A percentile compares a stretch with the other conserved stretches of the same genome.
These are phyloP conservation scores for Corymbia citriodora DNA, from an alignment of 441 rosid species.

Conservation along the genomic window DNA sequence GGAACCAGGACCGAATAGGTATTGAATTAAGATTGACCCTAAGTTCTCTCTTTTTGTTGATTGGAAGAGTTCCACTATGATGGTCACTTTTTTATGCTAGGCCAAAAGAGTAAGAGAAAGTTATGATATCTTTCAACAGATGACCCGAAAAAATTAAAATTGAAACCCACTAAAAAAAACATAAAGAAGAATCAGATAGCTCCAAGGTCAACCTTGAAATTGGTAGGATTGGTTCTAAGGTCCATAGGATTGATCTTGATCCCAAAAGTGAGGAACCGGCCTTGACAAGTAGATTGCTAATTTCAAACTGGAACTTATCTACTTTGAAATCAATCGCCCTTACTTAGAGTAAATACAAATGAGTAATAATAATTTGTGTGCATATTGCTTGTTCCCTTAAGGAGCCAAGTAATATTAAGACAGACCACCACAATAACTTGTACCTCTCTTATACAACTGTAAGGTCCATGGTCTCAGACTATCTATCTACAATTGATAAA, in stretches of 20 bases:
- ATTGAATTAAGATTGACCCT: neutral
- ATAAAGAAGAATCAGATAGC: neutral
- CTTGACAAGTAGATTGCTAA: neutral
- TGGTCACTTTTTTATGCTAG: neutral
- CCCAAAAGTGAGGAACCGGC: fast-evolving
- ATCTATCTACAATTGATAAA: neutral
- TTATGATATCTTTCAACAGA: neutral
- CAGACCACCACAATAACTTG: neutral
- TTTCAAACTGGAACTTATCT: neutral
- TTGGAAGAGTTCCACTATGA: neutral
- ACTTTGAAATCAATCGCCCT: fast-evolving
- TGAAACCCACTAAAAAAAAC: neutral
- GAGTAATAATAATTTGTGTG: neutral
- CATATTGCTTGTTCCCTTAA: neutral
- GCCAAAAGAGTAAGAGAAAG: neutral
- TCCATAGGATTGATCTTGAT: fast-evolving
- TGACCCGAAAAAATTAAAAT: neutral
- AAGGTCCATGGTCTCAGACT: neutral
- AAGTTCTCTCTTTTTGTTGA: neutral
- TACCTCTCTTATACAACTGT: neutral
- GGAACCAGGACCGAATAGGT: fast-evolving
- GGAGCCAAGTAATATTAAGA: neutral
- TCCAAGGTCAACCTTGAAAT: neutral
- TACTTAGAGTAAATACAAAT: neutral
- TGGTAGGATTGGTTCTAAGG: fast-evolving